A percentile compares a stretch with the other conserved stretches of the same genome.
Evolutionary conservation across 345 rosid genomes (phyloP).

Genomic region (Euphorbia tirucalli): DNA sequence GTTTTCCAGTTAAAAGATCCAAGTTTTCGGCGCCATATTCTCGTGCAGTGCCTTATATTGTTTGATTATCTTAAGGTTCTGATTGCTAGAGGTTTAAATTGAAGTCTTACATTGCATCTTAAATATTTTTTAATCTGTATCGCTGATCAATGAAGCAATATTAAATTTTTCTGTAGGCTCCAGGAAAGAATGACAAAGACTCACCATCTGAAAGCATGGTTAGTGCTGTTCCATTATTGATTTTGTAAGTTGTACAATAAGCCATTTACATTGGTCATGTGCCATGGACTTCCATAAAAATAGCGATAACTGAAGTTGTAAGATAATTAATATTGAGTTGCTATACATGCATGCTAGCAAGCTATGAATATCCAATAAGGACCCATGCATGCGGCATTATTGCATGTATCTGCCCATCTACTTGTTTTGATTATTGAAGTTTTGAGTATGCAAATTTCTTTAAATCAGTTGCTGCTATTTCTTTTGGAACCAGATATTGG

Average conservation of each 20-base stretch:
- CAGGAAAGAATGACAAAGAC: conserved; percentile 96
- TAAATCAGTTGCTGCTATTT: not conserved
- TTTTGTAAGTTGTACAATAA: conserved; percentile 9
- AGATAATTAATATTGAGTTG: no score
- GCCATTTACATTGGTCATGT: not conserved
- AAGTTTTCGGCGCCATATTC: conserved; percentile 92
- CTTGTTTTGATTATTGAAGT: no score
- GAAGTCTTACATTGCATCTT: conserved; percentile 6
- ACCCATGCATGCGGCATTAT: no score
- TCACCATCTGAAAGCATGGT: conserved; percentile 91
- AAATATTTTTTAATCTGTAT: not conserved
- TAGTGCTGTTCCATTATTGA: conserved; percentile 34
- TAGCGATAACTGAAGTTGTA: not conserved
- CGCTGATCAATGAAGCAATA: conserved; percentile 14
- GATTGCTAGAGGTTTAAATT: conserved; percentile 13
- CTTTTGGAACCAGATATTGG: no score
- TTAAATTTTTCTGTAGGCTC: conserved; percentile 52
- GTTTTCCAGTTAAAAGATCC: conserved; percentile 85
- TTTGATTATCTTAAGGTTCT: conserved; percentile 90
- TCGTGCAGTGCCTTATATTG: conserved; percentile 92
- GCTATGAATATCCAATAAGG: no score
- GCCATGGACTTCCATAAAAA: not conserved
- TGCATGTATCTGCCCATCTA: no score
- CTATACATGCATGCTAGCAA: no score
- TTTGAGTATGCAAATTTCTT: not conserved